Evolutionary conservation across 1,284 basidiomycete genomes (phyloP), one percentile per base, ranked within the genome.

Genomic region (Boletus chippewaensis): DNA sequence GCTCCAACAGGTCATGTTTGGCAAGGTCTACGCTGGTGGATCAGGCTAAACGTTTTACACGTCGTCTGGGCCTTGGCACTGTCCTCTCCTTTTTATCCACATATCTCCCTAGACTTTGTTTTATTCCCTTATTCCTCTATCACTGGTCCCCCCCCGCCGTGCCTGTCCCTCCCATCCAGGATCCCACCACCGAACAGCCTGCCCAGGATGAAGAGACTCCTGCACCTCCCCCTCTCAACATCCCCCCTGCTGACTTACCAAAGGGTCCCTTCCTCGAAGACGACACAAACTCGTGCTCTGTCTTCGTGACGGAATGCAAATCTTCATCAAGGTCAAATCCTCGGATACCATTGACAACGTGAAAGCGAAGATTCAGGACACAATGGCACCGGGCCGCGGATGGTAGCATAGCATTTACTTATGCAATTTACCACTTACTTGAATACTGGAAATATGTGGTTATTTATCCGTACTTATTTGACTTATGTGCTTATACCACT

Each of bases 1-100:
- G 76, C 83, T 95, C 70, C 93, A 95, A 73, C 74, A 86, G 68
- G 68, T 93, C 63, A 74, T 93, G 77, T 95, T 95, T 75, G 92
- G 92, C 82, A 95, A 93, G 82, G 92, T 94, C 73, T 95, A 94
- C 85, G 84, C 90, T 63, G 91, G 88, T 77, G 85, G 65, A 61
- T 66, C 65, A 50, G 65, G 68, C 16, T 66, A 57, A 55, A 57
- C 20, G 40, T 12, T 40, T 53, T 45, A 40, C 45, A 45, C 54
- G 45, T 55, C 9, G 22, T 51, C 15, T 57, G 66, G 66, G 67
- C 61, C 16, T 53, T 47, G 50, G 64, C 66, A 60, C 66, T 40
- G 59, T 70, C 65, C 67, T 53, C 40, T 66, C 68, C 0, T 65
- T 65, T 65, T 53, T 9, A n/a, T 50, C 51, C 32, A 49, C 59